These are phyloP conservation scores for Darksidea phi DNA, from an alignment of 495 filamentous ascomycete species.

Conservation along the genomic window DNA sequence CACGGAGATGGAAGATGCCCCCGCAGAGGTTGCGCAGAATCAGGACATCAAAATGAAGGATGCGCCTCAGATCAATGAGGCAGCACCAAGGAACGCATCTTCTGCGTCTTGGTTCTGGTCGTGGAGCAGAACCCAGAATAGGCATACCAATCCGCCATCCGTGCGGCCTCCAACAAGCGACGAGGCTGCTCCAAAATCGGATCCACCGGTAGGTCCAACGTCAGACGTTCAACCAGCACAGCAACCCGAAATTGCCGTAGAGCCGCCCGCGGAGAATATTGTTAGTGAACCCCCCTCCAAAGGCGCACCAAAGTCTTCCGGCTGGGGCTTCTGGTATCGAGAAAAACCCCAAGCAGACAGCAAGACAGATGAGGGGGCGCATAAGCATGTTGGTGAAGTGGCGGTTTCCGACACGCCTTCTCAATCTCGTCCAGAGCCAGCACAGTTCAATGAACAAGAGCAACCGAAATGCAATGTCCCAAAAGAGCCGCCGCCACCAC, in stretches of 20 bases:
- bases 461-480: slow-evolving; percentile 41
- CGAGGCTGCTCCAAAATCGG: not conserved
- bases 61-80: not conserved
- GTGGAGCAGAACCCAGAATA: slow-evolving; percentile 43
- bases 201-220: not conserved
- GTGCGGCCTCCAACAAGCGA: not conserved
- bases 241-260: not conserved
- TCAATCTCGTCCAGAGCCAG: slow-evolving; percentile 59
- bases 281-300: slow-evolving; percentile 22
- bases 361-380: slow-evolving; percentile 46
- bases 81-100: slow-evolving; percentile 11
- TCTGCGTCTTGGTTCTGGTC: slow-evolving; percentile 45
- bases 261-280: not conserved
- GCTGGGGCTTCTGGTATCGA: slow-evolving; percentile 84
- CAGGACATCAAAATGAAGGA: slow-evolving; percentile 12
- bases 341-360: slow-evolving; percentile 51
- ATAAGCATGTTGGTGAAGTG: slow-evolving; percentile 61
- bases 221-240: not conserved
- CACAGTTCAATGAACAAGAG: slow-evolving; percentile 54
- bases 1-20: slow-evolving; percentile 10
- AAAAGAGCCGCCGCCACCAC: slow-evolving; percentile 33
- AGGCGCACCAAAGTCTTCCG: slow-evolving; percentile 54
- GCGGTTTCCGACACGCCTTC: slow-evolving; percentile 67
- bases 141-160: slow-evolving; percentile 29
- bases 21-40: not conserved